Evolutionary conservation across 2,329 filamentous ascomycete species (phyloP).

Genomic region (Botrytis paeoniae): DNA sequence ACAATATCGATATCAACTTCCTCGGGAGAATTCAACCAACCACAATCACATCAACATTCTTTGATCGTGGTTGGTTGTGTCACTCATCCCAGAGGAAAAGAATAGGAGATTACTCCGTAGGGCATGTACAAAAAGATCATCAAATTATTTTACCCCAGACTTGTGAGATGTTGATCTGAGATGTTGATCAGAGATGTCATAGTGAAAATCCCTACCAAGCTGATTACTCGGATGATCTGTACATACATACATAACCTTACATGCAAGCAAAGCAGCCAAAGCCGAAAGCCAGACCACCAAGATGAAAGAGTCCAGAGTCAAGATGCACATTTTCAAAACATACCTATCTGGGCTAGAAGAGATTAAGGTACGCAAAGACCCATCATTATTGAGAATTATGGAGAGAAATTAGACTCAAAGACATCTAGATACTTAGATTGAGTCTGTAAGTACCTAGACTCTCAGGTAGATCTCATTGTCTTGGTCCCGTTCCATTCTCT

Average conservation of each 20-base stretch:
- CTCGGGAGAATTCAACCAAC: neutral
- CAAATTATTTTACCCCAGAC: conserved; percentile 3
- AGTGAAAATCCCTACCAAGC: neutral
- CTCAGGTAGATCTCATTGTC: neutral
- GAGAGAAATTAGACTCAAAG: neutral
- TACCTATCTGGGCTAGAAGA: neutral
- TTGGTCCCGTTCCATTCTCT: neutral
- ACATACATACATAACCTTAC: neutral
- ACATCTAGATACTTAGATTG: neutral
- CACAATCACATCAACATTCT: neutral
- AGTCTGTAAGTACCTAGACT: neutral
- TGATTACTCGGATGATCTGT: neutral
- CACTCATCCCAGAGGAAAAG: neutral
- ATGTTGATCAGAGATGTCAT: conserved; percentile 7
- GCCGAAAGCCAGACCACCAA: neutral
- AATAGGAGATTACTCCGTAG: neutral
- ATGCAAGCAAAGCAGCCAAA: neutral
- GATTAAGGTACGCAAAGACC: neutral
- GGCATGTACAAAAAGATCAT: neutral
- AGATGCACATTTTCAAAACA: neutral
- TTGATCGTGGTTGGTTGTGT: neutral
- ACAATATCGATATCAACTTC: neutral
- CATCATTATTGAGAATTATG: neutral
- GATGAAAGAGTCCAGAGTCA: neutral
- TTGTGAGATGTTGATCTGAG: conserved; percentile 4